Percentiles rank a stretch among this genome's conserved stretches.
phyloP scores from a whole-genome alignment of 441 rosid species.

The Adansonia rubrostipa region DNA sequence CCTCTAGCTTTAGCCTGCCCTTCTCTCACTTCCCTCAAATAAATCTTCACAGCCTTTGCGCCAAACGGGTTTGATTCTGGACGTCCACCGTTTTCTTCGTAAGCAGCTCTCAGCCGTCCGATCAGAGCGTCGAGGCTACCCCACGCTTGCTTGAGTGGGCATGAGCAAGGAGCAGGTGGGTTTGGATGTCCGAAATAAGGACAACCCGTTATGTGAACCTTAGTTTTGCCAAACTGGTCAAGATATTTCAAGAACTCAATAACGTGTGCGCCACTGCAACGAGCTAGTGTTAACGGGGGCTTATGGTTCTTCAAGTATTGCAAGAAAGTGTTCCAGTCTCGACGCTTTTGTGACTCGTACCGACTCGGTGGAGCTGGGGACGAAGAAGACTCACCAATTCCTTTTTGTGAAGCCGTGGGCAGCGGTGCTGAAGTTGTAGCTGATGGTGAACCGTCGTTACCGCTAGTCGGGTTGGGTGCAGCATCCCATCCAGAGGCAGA shows the following conservation, averaged over 20 bases:
- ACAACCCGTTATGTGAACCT: constrained; percentile 74
- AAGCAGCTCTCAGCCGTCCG: constrained; percentile 93
- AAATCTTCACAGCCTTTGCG: constrained; percentile 86
- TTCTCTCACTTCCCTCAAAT: constrained; percentile 85
- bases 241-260: constrained; percentile 88
- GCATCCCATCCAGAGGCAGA: constrained; percentile 38
- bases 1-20: constrained; percentile 93
- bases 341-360: constrained; percentile 88
- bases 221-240: constrained; percentile 94
- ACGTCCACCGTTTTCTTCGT: constrained; percentile 81
- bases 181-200: constrained; percentile 85
- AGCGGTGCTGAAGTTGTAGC: constrained; percentile 29
- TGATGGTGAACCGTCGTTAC: constrained; percentile 35
- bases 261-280: constrained; percentile 95
- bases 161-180: constrained; percentile 87
- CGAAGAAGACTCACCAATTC: constrained; percentile 34
- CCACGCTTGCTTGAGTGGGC: constrained; percentile 94
- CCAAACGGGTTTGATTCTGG: constrained; percentile 89
- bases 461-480: constrained; percentile 26
- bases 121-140: constrained; percentile 95
- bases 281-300: constrained; percentile 72
- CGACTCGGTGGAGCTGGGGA: constrained; percentile 67
- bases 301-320: constrained; percentile 87
- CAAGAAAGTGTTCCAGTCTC: constrained; percentile 95
- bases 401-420: constrained; percentile 22